Evolutionary conservation across 2,329 filamentous ascomycete genomes (phyloP), one percentile per base, ranked within the genome.

Genomic region (Neonectria ditissima): DNA sequence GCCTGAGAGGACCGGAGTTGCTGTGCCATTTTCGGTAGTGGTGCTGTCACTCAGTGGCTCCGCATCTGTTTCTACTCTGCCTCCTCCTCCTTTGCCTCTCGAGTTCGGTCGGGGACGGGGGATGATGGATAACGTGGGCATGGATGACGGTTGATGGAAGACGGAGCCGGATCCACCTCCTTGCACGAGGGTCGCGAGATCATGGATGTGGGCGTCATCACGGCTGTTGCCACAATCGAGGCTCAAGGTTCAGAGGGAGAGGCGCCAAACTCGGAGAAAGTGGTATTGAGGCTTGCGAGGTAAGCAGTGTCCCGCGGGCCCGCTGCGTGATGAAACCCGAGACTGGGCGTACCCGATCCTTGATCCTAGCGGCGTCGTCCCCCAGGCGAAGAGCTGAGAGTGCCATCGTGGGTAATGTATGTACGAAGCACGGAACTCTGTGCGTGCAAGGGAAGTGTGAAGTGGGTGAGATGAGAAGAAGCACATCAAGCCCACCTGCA

Each of bases 291-390:
- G 55, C 43, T 54, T 54, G 54, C 24, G 41, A 65, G 65, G 58
- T 59, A 45, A 55, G 44, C 62, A 51, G 45, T 51, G 59, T 66
- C 65, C 58, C 58, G 63, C 62, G 63, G 61, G 64, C 63, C 58
- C 58, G 63, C 62, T 64, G 61, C 65, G 57, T 43, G 70, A 74
- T 74, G 72, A 74, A 74, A 74, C 72, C 53, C 64, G 55, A 64
- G 43, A 66, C 58, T 68, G 65, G 55, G 61, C 44, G 20, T 44
- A 59, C 22, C 34, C 20, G 28, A 70, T 63, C 70, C 71, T 61
- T 72, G 69, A 72, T 66, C 71, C 69, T 55, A 43, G 63, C 28
- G 55, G 18, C 22, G 50, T 47, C 30, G 50, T 54, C 48, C 47
- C 48, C 48, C 48, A 41, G 50, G 24, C 37, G 43, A 22, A 26